Evolutionary conservation across 768 basidiomycete genomes (phyloP), one percentile per base, ranked within the genome.

Genomic region (Tylopilus sp.): DNA sequence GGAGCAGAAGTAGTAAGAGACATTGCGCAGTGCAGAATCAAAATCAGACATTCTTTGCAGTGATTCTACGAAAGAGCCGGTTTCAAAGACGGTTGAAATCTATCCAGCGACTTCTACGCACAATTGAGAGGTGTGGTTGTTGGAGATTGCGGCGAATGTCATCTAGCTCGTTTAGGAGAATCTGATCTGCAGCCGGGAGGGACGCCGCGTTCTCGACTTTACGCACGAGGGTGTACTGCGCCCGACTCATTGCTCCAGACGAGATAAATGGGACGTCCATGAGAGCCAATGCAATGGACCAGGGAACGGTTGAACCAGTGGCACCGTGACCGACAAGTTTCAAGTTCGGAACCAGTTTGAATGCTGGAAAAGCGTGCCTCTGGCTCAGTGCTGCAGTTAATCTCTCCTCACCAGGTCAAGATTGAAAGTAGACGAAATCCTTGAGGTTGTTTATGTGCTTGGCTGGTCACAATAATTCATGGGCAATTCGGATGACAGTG

Each of bases 221-320:
- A 51, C 83, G 79, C 41, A 93, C 87, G 40, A 94, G 74, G 24
- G 79, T 71, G 70, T 91, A 93, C 57, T 93, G 88, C 4, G 81
- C 75, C 56, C 87, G 79, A 71, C 79, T 87, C 55, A 85, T 72
- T 22, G 91, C 89, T 43, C 89, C 88, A 33, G 91, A 93, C 10
- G 85, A 85, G 43, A 78, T 72, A 68, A 87, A 92, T 9, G 89
- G 85, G 3, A 89, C 80, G n/a, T 90, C 80, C 87, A 90, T 89
- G 45, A 9, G 38, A 17, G 22, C 21, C 16, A 45, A 19, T 44
- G 38, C 17, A 41, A 40, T 25, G 30, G 24, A 44, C 48, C 22
- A 33, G 3, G 38, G 24, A 26, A n/a, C 13, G 33, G 29, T 24
- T 44, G 48, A 29, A 14, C 24, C 36, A n/a, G n/a, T n/a, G n/a